A percentile compares a stretch with the other conserved stretches of the same genome.
phyloP scores from a whole-genome alignment of 768 basidiomycete genomes.

The Leccinum incarnatum region DNA sequence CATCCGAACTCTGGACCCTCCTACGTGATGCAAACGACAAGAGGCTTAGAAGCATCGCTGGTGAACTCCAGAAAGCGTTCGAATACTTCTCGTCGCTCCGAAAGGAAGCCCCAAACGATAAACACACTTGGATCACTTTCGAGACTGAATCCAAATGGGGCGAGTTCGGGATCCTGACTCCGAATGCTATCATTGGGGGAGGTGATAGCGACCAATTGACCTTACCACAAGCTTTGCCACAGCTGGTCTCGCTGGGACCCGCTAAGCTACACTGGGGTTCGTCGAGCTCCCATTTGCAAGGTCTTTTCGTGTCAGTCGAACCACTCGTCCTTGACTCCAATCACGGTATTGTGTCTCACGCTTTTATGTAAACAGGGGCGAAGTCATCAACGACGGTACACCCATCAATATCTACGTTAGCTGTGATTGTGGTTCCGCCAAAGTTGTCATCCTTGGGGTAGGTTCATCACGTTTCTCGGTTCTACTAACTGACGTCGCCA shows the following conservation, averaged over 20 bases:
- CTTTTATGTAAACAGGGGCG: neutral
- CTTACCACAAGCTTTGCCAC: neutral
- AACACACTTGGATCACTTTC: neutral
- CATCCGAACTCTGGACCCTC: neutral
- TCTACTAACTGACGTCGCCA: neutral
- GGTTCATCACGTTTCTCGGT: neutral
- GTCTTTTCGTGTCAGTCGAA: neutral
- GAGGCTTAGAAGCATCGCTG: neutral
- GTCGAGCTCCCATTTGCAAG: neutral
- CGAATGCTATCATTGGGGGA: neutral
- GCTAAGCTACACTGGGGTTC: neutral
- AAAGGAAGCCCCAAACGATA: neutral
- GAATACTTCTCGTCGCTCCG: neutral
- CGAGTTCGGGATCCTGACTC: neutral
- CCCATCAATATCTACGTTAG: neutral
- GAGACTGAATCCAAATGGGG: neutral
- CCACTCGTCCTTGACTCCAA: neutral
- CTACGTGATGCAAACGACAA: neutral
- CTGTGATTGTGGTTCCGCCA: neutral
- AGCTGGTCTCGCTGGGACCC: neutral
- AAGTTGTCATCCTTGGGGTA: neutral
- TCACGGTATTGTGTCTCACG: neutral
- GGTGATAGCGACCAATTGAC: neutral
- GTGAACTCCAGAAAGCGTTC: neutral
- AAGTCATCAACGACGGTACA: neutral